phyloP scores from a whole-genome alignment of 1,284 basidiomycete species.

The Puccinia polysora region DNA sequence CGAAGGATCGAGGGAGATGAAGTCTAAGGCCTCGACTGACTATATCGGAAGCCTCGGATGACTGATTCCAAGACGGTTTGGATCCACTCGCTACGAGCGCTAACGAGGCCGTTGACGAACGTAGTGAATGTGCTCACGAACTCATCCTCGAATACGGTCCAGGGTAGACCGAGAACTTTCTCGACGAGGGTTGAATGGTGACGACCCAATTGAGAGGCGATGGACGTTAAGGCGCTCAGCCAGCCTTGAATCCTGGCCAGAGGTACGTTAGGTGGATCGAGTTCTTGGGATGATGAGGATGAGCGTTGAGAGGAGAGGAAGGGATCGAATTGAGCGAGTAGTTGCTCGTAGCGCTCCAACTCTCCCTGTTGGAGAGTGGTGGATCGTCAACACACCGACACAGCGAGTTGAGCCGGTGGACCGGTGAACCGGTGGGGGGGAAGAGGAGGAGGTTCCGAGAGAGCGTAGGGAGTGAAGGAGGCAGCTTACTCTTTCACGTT shows the following conservation, averaged over 20 bases:
- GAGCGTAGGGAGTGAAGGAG: background rate
- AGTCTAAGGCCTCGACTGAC: constrained; percentile 59
- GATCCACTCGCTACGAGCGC: constrained; percentile 88
- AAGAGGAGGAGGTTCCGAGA: background rate
- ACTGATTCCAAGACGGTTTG: constrained; percentile 74
- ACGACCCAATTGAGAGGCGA: constrained; percentile 67
- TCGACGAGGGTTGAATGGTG: constrained; percentile 78
- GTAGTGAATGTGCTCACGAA: constrained; percentile 80
- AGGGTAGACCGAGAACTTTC: constrained; percentile 80
- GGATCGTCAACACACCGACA: too few species aligned
- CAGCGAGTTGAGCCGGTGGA: too few species aligned
- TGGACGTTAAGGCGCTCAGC: constrained; percentile 57
- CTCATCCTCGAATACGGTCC: constrained; percentile 76
- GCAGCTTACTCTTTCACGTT: constrained; percentile 31
- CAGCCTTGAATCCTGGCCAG: constrained; percentile 51
- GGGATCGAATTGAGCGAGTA: constrained; percentile 58
- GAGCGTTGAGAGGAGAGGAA: constrained; percentile 48
- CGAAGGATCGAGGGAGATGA: constrained; percentile 44
- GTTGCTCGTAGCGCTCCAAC: constrained; percentile 57
- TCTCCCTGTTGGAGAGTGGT: too few species aligned
- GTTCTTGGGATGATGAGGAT: constrained; percentile 6
- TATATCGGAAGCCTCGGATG: constrained; percentile 78
- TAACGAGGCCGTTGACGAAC: constrained; percentile 86
- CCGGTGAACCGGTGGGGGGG: too few species aligned
- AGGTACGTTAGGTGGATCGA: constrained; percentile 41